These are phyloP conservation scores for Xylaria venustula DNA, from an alignment of 495 filamentous ascomycete species.

Conservation along the genomic window DNA sequence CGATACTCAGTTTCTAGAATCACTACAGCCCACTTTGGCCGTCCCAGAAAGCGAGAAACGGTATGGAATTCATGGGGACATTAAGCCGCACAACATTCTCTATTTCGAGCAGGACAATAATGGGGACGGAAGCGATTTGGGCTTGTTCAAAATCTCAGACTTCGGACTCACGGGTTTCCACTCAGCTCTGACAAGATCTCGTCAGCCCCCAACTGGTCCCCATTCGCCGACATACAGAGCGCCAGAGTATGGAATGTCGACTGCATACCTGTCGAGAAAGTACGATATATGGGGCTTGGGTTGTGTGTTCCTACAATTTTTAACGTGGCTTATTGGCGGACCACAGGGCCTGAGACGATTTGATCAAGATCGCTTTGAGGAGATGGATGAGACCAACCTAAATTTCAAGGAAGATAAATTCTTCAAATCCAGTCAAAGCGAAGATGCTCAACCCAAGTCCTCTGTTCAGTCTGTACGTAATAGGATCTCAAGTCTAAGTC, in stretches of 20 bases:
- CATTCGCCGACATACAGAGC: not conserved
- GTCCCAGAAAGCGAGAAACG: not conserved
- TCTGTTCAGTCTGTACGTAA: not conserved
- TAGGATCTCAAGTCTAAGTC: not conserved
- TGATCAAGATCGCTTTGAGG: not conserved
- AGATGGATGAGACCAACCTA: not conserved
- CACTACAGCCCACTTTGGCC: not conserved
- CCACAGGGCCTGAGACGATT: not conserved
- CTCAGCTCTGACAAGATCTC: not conserved
- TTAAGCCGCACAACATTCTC: not conserved
- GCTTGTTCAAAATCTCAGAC: not conserved
- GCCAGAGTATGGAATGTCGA: not conserved
- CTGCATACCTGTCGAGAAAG: not conserved
- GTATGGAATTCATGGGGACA: not conserved
- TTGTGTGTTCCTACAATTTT: not conserved
- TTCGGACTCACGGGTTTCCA: not conserved
- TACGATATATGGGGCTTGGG: conserved; percentile 1
- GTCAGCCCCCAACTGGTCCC: not conserved
- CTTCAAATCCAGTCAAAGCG: not conserved
- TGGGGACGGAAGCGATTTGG: not conserved
- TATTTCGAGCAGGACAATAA: not conserved
- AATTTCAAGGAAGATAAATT: not conserved
- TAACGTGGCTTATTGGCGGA: not conserved
- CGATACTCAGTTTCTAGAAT: not conserved
- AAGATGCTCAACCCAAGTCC: not conserved